Evolutionary conservation across 345 rosid species (phyloP).

Genomic region (Pistacia vera): DNA sequence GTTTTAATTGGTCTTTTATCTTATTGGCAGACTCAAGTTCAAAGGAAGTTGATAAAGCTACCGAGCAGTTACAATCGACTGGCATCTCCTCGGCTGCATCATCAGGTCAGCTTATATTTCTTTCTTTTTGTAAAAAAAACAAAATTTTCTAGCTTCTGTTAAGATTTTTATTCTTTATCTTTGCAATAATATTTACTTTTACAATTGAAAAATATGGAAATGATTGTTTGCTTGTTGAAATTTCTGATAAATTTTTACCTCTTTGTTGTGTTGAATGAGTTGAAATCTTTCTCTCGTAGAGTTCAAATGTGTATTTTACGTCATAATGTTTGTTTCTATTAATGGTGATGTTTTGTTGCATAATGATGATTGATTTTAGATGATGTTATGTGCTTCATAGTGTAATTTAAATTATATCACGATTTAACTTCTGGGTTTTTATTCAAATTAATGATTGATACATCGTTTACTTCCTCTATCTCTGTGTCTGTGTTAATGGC

Average conservation of each 20-base stretch:
- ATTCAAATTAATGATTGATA: constrained; percentile 1
- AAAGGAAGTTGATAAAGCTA: constrained; percentile 33
- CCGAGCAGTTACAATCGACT: constrained; percentile 35
- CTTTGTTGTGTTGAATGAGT: background rate
- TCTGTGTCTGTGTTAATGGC: background rate
- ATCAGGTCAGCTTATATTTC: constrained; percentile 13
- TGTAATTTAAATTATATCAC: background rate
- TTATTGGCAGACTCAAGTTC: constrained; percentile 23
- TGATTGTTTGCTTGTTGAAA: constrained; percentile 1
- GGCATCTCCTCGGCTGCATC: constrained; percentile 28
- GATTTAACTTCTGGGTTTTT: background rate
- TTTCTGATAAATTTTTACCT: background rate
- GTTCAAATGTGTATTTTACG: background rate
- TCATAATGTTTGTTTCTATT: background rate
- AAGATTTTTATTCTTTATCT: background rate
- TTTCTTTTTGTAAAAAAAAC: background rate
- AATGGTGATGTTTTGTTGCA: background rate
- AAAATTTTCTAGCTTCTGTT: background rate
- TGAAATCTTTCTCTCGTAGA: background rate
- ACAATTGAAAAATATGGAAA: background rate
- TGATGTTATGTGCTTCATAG: constrained; percentile 5
- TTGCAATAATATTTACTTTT: no score
- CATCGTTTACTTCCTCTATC: background rate
- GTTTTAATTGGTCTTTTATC: background rate
- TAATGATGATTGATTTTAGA: constrained; percentile 2